These are phyloP conservation scores for Phialemoniopsis sp. DNA, from an alignment of 2,329 filamentous ascomycete species.

Conservation along the genomic window DNA sequence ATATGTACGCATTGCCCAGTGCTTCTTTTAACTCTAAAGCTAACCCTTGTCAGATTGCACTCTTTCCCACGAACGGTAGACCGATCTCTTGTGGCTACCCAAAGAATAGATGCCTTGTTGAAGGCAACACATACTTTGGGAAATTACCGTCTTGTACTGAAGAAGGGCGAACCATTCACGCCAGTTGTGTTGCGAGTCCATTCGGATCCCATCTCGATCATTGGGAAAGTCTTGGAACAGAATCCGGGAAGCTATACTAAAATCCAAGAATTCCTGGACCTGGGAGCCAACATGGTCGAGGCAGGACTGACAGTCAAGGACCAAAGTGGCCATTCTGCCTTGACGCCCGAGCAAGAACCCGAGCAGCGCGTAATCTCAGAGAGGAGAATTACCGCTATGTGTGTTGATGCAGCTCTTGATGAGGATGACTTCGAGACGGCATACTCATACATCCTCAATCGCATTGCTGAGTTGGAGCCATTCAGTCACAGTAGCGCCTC, in stretches of 20 bases:
- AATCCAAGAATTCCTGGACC: constrained; percentile 66
- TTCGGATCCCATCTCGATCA: constrained; percentile 67
- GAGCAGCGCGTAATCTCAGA: constrained; percentile 39
- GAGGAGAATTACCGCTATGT: constrained; percentile 73
- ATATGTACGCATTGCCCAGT: constrained; percentile 52
- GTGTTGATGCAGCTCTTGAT: constrained; percentile 69
- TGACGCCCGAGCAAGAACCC: constrained; percentile 18
- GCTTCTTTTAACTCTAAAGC: not conserved
- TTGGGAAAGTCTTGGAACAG: constrained; percentile 70
- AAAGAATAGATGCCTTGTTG: constrained; percentile 60
- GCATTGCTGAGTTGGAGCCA: constrained; percentile 41
- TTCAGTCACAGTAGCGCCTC: not conserved
- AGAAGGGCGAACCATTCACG: constrained; percentile 75
- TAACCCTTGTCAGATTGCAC: constrained; percentile 43
- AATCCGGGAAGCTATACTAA: constrained; percentile 72
- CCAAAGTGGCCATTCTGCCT: constrained; percentile 18
- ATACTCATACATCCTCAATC: constrained; percentile 76
- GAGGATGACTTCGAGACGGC: constrained; percentile 84
- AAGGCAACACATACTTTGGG: constrained; percentile 71
- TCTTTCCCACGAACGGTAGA: constrained; percentile 58
- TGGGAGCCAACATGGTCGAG: constrained; percentile 63
- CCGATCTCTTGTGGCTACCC: constrained; percentile 43
- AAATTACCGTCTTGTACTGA: constrained; percentile 72
- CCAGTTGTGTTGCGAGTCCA: constrained; percentile 76
- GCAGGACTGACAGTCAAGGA: constrained; percentile 44